Conservation (phyloP, 169 alveolate species). For the Plasmodium gonderi region DNA sequence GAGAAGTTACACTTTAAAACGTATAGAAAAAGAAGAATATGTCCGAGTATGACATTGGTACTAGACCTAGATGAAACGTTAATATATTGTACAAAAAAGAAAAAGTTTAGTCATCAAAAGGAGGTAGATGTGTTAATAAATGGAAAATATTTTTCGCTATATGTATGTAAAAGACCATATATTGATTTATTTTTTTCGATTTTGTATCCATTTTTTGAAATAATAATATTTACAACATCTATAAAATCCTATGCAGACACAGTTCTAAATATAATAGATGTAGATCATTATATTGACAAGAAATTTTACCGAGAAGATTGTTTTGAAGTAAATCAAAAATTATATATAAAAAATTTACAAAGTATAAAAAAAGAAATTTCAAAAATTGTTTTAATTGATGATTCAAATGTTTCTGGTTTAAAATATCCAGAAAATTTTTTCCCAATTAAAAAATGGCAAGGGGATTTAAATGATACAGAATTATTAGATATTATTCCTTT, state of each 20-base stretch:
- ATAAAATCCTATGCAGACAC: constrained; percentile 78
- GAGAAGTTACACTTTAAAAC: constrained; percentile 14
- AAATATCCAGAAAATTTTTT: constrained; percentile 78
- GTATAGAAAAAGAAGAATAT: constrained; percentile 33
- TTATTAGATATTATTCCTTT: constrained; percentile 84
- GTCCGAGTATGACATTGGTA: constrained; percentile 78
- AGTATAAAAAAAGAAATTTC: constrained; percentile 78
- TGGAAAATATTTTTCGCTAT: constrained; percentile 65
- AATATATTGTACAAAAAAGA: constrained; percentile 66
- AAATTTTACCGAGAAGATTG: constrained; percentile 81
- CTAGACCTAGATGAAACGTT: constrained; percentile 84
- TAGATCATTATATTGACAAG: constrained; percentile 78
- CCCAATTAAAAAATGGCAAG: constrained; percentile 86
- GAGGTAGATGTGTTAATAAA: constrained; percentile 70
- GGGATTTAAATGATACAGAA: constrained; percentile 81
- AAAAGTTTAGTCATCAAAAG: constrained; percentile 38
- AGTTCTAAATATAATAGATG: constrained; percentile 72
- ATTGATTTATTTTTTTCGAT: constrained; percentile 77
- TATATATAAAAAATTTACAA: constrained; percentile 70
- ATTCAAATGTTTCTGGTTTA: constrained; percentile 72
- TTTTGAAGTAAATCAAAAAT: constrained; percentile 43
- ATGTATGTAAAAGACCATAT: constrained; percentile 79
- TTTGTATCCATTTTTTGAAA: constrained; percentile 75
- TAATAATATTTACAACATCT: constrained; percentile 77
- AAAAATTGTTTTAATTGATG: constrained; percentile 76